Conservation (phyloP, 345 rosid genomes). For the Citrus medica region DNA sequence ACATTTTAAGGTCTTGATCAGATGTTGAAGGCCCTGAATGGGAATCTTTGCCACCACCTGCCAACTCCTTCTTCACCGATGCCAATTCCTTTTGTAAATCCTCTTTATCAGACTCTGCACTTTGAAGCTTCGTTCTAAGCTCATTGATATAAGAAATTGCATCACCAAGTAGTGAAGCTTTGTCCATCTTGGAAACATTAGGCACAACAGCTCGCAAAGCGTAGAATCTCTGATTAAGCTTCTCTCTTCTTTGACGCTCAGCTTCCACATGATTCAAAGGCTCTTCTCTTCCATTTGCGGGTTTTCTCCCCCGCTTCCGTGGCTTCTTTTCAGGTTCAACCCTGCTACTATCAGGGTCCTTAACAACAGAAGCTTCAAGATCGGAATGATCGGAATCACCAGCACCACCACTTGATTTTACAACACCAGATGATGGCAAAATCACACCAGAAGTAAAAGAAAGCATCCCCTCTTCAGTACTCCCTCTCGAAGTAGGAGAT, state of each 20-base stretch:
- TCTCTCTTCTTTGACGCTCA: constrained; percentile 97
- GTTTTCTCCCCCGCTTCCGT: constrained; percentile 86
- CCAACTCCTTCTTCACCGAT: constrained; percentile 43
- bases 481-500: constrained; percentile 53
- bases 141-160: constrained; percentile 87
- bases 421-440: constrained; percentile 50
- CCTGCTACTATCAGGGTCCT: constrained; percentile 60
- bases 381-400: constrained; percentile 94
- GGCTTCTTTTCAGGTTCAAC: constrained; percentile 84
- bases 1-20: constrained; percentile 35
- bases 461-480: constrained; percentile 81
- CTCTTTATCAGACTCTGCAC: constrained; percentile 54
- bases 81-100: constrained; percentile 66
- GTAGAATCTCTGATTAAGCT: constrained; percentile 85
- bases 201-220: constrained; percentile 91
- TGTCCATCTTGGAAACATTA: constrained; percentile 95
- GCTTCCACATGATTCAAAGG: constrained; percentile 97
- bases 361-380: constrained; percentile 82
- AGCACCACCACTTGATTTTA: constrained; percentile 49
- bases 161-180: constrained; percentile 92
- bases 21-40: constrained; percentile 18
- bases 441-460: constrained; percentile 76
- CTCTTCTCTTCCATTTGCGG: constrained; percentile 96
- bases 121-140: constrained; percentile 62
- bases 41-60: constrained; percentile 22